phyloP scores from a whole-genome alignment of 2,329 filamentous ascomycete genomes.

The Ascochyta viciae-villosae region DNA sequence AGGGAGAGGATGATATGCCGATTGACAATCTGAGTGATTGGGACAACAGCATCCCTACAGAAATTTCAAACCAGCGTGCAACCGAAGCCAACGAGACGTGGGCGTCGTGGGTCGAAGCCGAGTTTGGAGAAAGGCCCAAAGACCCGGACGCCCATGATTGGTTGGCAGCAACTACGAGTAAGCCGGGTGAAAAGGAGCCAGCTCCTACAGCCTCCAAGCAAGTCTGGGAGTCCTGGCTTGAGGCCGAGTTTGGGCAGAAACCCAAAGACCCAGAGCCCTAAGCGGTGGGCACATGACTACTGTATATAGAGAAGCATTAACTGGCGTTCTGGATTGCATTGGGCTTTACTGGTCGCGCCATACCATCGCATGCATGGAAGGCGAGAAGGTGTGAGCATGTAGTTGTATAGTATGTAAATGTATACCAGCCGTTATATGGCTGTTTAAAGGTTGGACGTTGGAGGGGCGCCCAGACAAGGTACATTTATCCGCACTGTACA shows the following conservation, averaged over 20 bases:
- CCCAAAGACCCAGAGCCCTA: conserved; percentile 1
- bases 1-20: conserved; percentile 1
- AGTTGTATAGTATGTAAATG: conserved; percentile 5
- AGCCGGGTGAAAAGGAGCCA: background rate
- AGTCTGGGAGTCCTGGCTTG: conserved; percentile 14
- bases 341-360: background rate
- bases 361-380: background rate
- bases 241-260: conserved; percentile 13
- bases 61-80: conserved; percentile 3
- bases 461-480: background rate
- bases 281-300: background rate
- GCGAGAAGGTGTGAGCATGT: background rate
- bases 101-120: conserved; percentile 39
- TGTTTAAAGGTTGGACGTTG: background rate
- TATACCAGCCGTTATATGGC: background rate
- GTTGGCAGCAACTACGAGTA: conserved; percentile 7
- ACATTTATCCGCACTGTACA: conserved; percentile 13
- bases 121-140: conserved; percentile 34
- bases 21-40: conserved; percentile 14
- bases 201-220: conserved; percentile 2
- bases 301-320: conserved; percentile 10
- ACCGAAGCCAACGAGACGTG: conserved; percentile 28
- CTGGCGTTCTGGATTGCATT: conserved; percentile 11
- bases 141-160: conserved; percentile 27
- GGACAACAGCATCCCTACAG: conserved; percentile 4